A percentile compares a stretch with the other conserved stretches of the same genome.
These are phyloP conservation scores for Priceomyces castillae DNA, from an alignment of 805 yeast species.

Conservation along the genomic window DNA sequence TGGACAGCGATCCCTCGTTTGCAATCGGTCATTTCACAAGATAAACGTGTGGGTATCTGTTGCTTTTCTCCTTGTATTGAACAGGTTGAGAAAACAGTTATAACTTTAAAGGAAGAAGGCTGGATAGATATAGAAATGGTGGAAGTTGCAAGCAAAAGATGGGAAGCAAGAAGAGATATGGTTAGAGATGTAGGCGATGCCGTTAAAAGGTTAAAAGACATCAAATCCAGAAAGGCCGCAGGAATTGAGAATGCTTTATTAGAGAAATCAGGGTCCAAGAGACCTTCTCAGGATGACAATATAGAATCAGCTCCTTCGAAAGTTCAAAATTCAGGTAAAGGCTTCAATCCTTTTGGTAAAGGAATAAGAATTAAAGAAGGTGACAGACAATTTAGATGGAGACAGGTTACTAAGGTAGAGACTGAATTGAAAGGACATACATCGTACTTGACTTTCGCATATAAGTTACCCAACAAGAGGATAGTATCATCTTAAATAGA, in stretches of 20 bases:
- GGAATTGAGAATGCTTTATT: slow-evolving; percentile 54
- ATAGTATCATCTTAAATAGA: slow-evolving; percentile 4
- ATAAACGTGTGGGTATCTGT: slow-evolving; percentile 66
- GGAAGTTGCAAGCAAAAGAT: slow-evolving; percentile 77
- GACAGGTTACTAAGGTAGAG: slow-evolving; percentile 78
- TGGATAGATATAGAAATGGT: slow-evolving; percentile 91
- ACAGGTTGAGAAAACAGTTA: slow-evolving; percentile 87
- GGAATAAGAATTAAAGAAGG: slow-evolving; percentile 87
- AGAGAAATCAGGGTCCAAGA: slow-evolving; percentile 21
- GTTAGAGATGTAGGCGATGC: slow-evolving; percentile 75
- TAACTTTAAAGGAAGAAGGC: slow-evolving; percentile 67
- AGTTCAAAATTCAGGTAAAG: slow-evolving; percentile 39
- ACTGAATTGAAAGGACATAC: slow-evolving; percentile 90
- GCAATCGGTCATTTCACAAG: slow-evolving; percentile 51
- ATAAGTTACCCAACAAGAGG: slow-evolving; percentile 24
- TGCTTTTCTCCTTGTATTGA: slow-evolving; percentile 98
- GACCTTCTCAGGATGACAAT: slow-evolving; percentile 20
- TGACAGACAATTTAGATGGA: slow-evolving; percentile 76
- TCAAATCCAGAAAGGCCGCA: slow-evolving; percentile 62
- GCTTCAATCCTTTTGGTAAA: slow-evolving; percentile 90
- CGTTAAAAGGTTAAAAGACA: slow-evolving; percentile 72
- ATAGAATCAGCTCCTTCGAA: slow-evolving; percentile 20
- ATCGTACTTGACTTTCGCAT: slow-evolving; percentile 89
- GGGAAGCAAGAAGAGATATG: slow-evolving; percentile 92
- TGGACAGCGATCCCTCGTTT: slow-evolving; percentile 91